Percentiles rank a stretch among this genome's conserved stretches.
These are phyloP conservation scores for Corylus americana DNA, from an alignment of 306 rosid species.

Conservation along the genomic window DNA sequence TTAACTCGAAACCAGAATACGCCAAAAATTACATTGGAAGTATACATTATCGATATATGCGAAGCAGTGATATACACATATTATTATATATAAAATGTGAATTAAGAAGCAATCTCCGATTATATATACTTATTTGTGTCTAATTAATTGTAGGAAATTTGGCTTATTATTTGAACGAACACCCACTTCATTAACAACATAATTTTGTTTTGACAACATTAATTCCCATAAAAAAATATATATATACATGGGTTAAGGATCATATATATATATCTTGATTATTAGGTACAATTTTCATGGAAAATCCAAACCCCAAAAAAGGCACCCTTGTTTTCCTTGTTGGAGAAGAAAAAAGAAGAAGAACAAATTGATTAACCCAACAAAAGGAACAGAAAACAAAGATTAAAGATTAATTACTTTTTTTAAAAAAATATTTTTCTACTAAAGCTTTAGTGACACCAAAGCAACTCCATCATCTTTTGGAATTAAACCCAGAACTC, in stretches of 20 bases:
- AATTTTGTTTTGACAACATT: not conserved
- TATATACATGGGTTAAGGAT: not conserved
- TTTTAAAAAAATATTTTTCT: not conserved
- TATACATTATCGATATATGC: not conserved
- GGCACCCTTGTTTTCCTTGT: not conserved
- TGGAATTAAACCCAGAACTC: conserved; percentile 7
- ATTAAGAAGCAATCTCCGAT: not conserved
- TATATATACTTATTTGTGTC: too few relatives aligned
- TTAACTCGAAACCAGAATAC: not conserved
- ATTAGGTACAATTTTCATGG: not conserved
- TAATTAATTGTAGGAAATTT: too few relatives aligned
- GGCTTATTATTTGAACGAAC: too few relatives aligned
- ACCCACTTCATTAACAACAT: not conserved
- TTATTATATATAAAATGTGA: not conserved
- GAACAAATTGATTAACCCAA: not conserved
- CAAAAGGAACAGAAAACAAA: not conserved
- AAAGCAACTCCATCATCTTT: not conserved
- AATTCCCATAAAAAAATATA: not conserved
- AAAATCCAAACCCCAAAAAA: not conserved
- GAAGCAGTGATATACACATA: too few relatives aligned
- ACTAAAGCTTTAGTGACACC: not conserved
- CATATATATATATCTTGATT: too few relatives aligned
- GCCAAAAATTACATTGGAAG: not conserved
- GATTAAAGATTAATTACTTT: not conserved
- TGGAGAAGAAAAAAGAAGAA: not conserved